Evolutionary conservation across 352 stramenopile genomes (phyloP).

Genomic region (Thalassiosira mediterranea): DNA sequence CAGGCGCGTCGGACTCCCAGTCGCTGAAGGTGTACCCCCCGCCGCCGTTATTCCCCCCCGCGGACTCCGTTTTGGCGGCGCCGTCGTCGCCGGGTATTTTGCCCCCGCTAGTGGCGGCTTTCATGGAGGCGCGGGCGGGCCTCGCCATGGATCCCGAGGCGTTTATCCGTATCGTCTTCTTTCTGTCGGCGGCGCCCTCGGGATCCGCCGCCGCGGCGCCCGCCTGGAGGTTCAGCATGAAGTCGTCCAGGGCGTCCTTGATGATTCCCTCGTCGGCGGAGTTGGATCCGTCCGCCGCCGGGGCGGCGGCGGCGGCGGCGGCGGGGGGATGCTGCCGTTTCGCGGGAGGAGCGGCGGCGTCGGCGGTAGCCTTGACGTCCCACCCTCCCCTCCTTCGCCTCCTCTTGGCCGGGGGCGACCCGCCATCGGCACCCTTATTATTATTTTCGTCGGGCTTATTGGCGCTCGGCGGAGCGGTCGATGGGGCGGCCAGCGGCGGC

Average conservation of each 20-base stretch:
- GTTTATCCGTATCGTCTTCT: conserved; percentile 53
- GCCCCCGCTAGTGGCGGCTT: conserved; percentile 12
- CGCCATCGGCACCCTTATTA: background rate
- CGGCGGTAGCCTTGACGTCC: conserved; percentile 41
- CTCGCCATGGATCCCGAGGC: conserved; percentile 69
- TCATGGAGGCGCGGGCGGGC: conserved; percentile 31
- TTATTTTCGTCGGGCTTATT: conserved; percentile 24
- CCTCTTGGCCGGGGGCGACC: conserved; percentile 36
- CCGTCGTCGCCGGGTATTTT: too few species aligned
- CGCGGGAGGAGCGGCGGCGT: background rate
- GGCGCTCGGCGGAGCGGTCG: conserved; percentile 3
- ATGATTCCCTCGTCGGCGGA: conserved; percentile 15
- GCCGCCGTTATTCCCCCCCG: conserved; percentile 9
- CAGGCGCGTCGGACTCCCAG: conserved; percentile 68
- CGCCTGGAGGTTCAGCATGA: conserved; percentile 79
- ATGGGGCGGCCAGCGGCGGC: conserved; percentile 2
- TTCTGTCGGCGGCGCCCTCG: conserved; percentile 15
- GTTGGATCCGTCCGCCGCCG: background rate
- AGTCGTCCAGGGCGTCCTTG: conserved; percentile 73
- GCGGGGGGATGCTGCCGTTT: background rate
- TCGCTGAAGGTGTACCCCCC: conserved; percentile 65
- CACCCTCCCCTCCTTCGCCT: conserved; percentile 50
- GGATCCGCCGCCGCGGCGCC: conserved; percentile 41
- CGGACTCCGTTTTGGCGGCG: too few species aligned
- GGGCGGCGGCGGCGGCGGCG: background rate